Percentiles rank a stretch among this genome's conserved stretches.
Evolutionary conservation across 345 rosid genomes (phyloP).

Genomic region (Dimocarpus longan): DNA sequence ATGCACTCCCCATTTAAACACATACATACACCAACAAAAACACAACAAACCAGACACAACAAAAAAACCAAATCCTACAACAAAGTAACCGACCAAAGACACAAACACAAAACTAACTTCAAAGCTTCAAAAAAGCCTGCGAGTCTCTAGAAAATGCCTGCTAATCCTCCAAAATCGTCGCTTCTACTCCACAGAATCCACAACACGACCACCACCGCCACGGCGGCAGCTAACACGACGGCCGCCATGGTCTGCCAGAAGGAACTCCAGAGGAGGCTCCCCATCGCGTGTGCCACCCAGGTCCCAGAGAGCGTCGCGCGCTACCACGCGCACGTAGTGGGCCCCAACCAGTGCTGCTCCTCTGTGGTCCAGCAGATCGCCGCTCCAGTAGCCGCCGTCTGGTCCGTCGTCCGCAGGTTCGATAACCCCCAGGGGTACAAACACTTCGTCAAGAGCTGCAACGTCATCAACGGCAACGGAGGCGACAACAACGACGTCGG

Average conservation of each 20-base stretch:
- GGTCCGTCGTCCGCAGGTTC: conserved; percentile 67
- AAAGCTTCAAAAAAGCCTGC: neutral
- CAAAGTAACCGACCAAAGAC: neutral
- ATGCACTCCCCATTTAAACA: neutral
- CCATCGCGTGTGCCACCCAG: conserved; percentile 24
- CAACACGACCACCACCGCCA: conserved; percentile 11
- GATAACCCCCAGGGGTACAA: conserved; percentile 61
- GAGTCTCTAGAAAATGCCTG: conserved; percentile 22
- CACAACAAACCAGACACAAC: neutral
- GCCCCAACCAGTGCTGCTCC: conserved; percentile 58
- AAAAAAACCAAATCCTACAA: neutral
- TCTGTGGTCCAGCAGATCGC: conserved; percentile 50
- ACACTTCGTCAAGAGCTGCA: conserved; percentile 64
- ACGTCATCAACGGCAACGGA: conserved; percentile 40
- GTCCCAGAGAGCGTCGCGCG: conserved; percentile 45
- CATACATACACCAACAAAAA: too few relatives aligned
- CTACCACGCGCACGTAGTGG: conserved; percentile 44
- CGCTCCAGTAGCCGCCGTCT: conserved; percentile 54
- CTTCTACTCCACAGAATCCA: conserved; percentile 35
- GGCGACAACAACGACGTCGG: conserved; percentile 33
- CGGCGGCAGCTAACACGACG: conserved; percentile 3
- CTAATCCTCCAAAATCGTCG: conserved; percentile 33
- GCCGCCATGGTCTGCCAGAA: conserved; percentile 10
- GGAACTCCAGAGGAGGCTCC: conserved; percentile 30
- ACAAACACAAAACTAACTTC: neutral